These are phyloP conservation scores for Perkinsus marinus DNA, from an alignment of 169 alveolate genomes.

Conservation along the genomic window DNA sequence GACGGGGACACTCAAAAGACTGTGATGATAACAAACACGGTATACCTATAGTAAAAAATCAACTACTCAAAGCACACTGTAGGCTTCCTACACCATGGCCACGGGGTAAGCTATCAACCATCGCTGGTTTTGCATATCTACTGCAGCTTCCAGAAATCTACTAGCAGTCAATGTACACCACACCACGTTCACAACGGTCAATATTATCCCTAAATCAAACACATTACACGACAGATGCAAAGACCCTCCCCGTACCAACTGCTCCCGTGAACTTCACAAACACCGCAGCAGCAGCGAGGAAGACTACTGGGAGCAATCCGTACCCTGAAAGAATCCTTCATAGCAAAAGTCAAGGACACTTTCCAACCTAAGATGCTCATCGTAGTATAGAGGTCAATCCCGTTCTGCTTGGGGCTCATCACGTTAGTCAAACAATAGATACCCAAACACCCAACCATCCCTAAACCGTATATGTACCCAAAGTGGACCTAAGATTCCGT, in stretches of 20 bases:
- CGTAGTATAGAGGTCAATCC: slow-evolving; percentile 50
- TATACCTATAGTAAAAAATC: neutral
- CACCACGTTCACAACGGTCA: slow-evolving; percentile 34
- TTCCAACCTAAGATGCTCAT: slow-evolving; percentile 34
- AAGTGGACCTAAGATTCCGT: slow-evolving; percentile 30
- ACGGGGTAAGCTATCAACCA: slow-evolving; percentile 53
- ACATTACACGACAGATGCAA: neutral
- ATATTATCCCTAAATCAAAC: slow-evolving; percentile 21
- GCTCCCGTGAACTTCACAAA: slow-evolving; percentile 14
- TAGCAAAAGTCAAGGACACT: neutral
- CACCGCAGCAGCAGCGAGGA: slow-evolving; percentile 39
- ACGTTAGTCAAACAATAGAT: slow-evolving; percentile 44
- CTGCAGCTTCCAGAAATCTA: slow-evolving; percentile 48
- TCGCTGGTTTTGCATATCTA: slow-evolving; percentile 44
- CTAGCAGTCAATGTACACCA: slow-evolving; percentile 53
- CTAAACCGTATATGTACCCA: slow-evolving; percentile 53
- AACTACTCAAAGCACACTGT: slow-evolving; percentile 11
- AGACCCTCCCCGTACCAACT: neutral
- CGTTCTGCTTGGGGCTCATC: slow-evolving; percentile 43
- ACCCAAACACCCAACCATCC: slow-evolving; percentile 45
- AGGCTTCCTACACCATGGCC: slow-evolving; percentile 45
- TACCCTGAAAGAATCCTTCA: slow-evolving; percentile 20
- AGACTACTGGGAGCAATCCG: slow-evolving; percentile 49
- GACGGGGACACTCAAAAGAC: neutral
- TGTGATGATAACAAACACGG: neutral